Base-by-base conservation (phyloP, 2,329 filamentous ascomycete genomes). In the Cercospora sp. region DNA sequence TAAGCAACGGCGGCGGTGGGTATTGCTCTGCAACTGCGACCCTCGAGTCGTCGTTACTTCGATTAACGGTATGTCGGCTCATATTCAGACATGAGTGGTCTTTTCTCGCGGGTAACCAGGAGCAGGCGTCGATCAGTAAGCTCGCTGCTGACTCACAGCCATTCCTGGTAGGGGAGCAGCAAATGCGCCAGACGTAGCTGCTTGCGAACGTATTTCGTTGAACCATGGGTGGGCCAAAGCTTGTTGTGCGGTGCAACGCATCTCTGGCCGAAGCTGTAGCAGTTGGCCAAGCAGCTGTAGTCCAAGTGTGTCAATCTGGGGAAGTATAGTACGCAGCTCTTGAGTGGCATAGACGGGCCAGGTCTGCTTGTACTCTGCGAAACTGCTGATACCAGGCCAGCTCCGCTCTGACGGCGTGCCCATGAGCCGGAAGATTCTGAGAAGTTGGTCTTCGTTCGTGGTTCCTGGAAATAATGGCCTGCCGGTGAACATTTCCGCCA, bases 401-500 rank as follows among this genome's bases (percentile, higher is more conserved):
- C 91, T 93, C 55, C 93, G 89, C 80, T 99, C 95, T 0, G 92
- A 96, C 0, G 95, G 95, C 0, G 95, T 99, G 69, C 95, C 95
- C 95, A 99, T 99, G 69, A 99, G 90, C 68, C 95, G 89, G 86
- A 99, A 99, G 80, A 99, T 99, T 79, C 96, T 93, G 71, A 96
- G 87, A 62, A 98, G 89, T 80, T 99, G 95, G 78, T 99, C 95
- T 80, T 99, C 95, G 79, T 99, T 99, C 42, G 95, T 97, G 1
- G 95, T 99, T 67, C 95, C 95, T 0, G 95, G 95, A 83, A 99
- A 99, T 6, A 99, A 86, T 0, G 95, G 95, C 18, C 95, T 88
- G 3, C 95, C 95, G 0, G 94, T 97, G 80, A 96, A 98, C 93
- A 99, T 97, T 82, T 99, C 95, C 9, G 95, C 95, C 95, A 99